Base-by-base conservation (phyloP, 1,284 basidiomycete species). In the Peniophora sp. region DNA sequence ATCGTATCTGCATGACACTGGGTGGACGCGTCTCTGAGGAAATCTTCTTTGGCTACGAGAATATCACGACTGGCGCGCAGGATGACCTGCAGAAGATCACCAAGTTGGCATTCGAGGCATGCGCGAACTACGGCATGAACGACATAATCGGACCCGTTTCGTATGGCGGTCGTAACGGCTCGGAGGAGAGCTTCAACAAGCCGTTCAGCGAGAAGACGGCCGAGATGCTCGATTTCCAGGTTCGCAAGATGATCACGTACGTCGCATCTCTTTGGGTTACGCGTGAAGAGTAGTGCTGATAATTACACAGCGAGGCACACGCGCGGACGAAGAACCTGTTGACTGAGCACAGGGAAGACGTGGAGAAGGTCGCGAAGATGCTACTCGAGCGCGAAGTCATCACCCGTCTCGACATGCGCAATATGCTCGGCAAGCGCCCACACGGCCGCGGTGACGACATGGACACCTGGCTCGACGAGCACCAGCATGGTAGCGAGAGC, bases 1-100 rank as follows among this genome's bases (percentile, higher is more conserved):
- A 99, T 68, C 82, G 93, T 52, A 98, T 99, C 75, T 96, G 92
- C 70, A 98, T 99, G 92, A 99, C 96, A 0, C 80, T 99, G n/a
- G 96, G 97, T 53, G 96, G 96, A 2, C 91, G 97, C 55, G 96
- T 98, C 2, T 89, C 94, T 0, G 96, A 99, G 70, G 97, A 99
- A 69, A 95, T 99, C 55, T 97, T 99, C 75, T 99, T 99, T 63
- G 92, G 91, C 34, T 60, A 69, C n/a, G 85, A 84, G 62, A 89
- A 91, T 60, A 96, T 99, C 68, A 99, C 97, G 1, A 97, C 96
- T 1, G 96, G 96, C 59, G 97, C 97, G 2, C 93, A 97, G 69
- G 95, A 98, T 63, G 96, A 98, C 64, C 72, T 98, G 50, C 92
- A 96, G 69, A 99, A 98, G 74, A 97, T 99, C 59, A 97, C 97